Evolutionary conservation across 2,329 filamentous ascomycete genomes (phyloP), one percentile per base, ranked within the genome.

Genomic region (Cladophialophora immunda): DNA sequence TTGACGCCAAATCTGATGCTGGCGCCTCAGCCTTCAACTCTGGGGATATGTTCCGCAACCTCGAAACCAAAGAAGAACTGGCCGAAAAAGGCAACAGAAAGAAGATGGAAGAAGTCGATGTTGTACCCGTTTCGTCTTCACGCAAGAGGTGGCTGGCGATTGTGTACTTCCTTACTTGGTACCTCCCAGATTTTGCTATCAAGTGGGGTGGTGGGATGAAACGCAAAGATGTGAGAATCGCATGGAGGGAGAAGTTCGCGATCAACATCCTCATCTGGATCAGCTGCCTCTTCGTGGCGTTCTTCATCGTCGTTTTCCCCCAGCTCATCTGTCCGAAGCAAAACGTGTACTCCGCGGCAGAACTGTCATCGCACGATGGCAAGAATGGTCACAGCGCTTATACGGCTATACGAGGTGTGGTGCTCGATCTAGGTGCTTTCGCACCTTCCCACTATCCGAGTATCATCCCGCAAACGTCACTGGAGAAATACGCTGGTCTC

Each of bases 251-350:
- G 79, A 99, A 99, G 84, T 78, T 99, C 66, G 94, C 95, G 62
- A 99, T 99, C 85, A 99, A 99, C 83, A 85, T 99, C 78, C 86
- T 98, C 76, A 99, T 99, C 77, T 99, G 96, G 95, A 82, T 94
- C 65, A 87, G 86, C 76, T 98, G 94, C 80, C 82, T 81, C 17
- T 79, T 92, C 57, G 89, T 92, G 30, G 86, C 91, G 64, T 99
- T 99, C 83, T 91, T 99, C 84, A 93, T 98, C 75, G 86, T 98
- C 68, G 85, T 89, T 63, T 96, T 99, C 76, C 96, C 96, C 0
- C 82, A 85, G 72, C 81, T 98, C 70, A 93, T 99, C 75, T 99
- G 95, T 79, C 95, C 95, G 0, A 94, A 85, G 22, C 95, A 99
- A 77, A 82, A 97, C 75, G 93, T 99, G 58, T 98, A 86, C 80